Base-by-base conservation (phyloP, 768 basidiomycete species). In the Zangia roseola region DNA sequence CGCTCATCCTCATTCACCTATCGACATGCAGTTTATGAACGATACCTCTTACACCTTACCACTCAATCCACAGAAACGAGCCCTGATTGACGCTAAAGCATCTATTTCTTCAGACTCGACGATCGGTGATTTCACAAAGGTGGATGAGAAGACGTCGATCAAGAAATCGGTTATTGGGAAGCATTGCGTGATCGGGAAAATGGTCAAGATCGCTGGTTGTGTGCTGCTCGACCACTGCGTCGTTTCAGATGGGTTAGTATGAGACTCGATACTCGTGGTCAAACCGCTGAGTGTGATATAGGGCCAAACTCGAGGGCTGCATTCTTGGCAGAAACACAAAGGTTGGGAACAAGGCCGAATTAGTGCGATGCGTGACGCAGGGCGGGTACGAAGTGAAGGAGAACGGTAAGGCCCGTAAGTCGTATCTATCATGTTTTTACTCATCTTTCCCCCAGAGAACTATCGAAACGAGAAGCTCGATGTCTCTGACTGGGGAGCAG, bases 211-310 rank as follows among this genome's bases (percentile, higher is more conserved):
- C 40, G 76, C 75, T 3, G 88, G 89, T 10, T 94, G 88, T 56
- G 79, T 95, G 7, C 64, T 97, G 20, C 75, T 94, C 55, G 94
- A 97, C 61, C 93, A 95, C 59, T 94, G 93, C 58, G 78, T 89
- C 5, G 71, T 97, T 12, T 88, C 80, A 36, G 92, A 95, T 49
- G 91, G 92, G 94, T 92, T 54, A 52, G 57, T 17, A 10, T 7
- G 9, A 9, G 10, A 8, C 30, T 10, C 10, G 3, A 8, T 13
- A 16, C 34, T 20, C 26, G 43, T 25, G 13, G 21, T 44, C 43
- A 31, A 31, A 17, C 5, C 10, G n/a, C 51, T 53, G 10, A 63
- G 10, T 20, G 34, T 39, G 39, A 49, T 55, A 4, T 53, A 91
- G 89, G 2, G 87, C 80, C 5, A 91, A 86, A 67, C 66, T 92